Evolutionary conservation across 306 rosid genomes (phyloP).

Genomic region (Lithocarpus polystachyus): DNA sequence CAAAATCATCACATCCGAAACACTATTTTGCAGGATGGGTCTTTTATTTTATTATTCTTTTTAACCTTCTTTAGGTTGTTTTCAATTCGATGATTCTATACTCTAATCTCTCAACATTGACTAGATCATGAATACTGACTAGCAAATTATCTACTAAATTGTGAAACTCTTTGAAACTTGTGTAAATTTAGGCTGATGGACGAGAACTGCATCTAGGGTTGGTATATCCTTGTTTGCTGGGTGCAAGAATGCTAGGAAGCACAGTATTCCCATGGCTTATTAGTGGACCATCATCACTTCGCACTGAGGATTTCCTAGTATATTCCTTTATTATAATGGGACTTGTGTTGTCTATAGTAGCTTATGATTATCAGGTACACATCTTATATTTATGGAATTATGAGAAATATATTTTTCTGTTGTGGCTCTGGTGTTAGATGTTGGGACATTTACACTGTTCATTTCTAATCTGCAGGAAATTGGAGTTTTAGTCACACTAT

Average conservation of each 20-base stretch:
- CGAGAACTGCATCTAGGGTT: slow-evolving; percentile 86
- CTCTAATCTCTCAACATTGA: not conserved
- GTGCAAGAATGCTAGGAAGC: slow-evolving; percentile 94
- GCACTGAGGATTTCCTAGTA: slow-evolving; percentile 76
- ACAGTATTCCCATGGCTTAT: slow-evolving; percentile 75
- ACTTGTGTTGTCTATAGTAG: slow-evolving; percentile 56
- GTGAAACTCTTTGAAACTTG: slow-evolving; percentile 8
- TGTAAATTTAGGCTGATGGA: slow-evolving; percentile 82
- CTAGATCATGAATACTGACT: not conserved
- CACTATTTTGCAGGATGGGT: not conserved
- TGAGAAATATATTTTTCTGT: slow-evolving; percentile 8
- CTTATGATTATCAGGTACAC: slow-evolving; percentile 88
- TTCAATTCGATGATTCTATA: not conserved
- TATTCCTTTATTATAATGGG: slow-evolving; percentile 59
- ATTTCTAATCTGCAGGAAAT: slow-evolving; percentile 62
- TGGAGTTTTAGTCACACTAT: slow-evolving; percentile 63
- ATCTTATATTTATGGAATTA: slow-evolving; percentile 7
- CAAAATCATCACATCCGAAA: slow-evolving; percentile 4
- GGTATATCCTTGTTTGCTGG: slow-evolving; percentile 77
- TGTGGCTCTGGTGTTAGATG: slow-evolving; percentile 8
- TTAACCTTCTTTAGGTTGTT: slow-evolving; percentile 15
- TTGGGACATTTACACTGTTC: slow-evolving; percentile 19
- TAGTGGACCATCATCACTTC: slow-evolving; percentile 61
- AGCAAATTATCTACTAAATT: not conserved
- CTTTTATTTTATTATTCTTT: not conserved